These are phyloP conservation scores for Fusarium sp. DNA, from an alignment of 2,329 filamentous ascomycete genomes.

Conservation along the genomic window DNA sequence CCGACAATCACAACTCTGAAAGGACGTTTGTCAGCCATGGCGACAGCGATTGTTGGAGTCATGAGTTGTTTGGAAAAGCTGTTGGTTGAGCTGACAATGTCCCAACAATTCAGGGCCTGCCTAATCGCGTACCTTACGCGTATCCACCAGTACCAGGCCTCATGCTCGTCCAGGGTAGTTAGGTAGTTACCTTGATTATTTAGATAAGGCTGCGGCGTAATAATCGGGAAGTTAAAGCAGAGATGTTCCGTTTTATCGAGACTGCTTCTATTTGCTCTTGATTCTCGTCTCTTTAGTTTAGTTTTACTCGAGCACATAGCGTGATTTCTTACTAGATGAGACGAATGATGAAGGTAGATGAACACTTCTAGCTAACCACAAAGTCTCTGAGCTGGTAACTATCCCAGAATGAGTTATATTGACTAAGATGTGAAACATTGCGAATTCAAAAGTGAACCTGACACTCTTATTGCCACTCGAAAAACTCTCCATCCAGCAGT, in stretches of 20 bases:
- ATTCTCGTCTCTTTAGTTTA: rapidly evolving
- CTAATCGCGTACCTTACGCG: not conserved
- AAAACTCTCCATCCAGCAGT: rapidly evolving
- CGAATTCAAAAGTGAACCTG: rapidly evolving
- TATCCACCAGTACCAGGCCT: not conserved
- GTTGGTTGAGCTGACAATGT: not conserved
- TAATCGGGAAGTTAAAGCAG: no score
- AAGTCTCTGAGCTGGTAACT: rapidly evolving
- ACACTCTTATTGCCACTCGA: rapidly evolving
- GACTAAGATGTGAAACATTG: rapidly evolving
- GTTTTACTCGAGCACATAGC: rapidly evolving
- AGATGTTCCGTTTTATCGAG: rapidly evolving
- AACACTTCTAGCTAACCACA: no score
- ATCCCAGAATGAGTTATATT: not conserved
- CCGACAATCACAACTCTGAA: not conserved
- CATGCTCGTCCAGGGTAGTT: not conserved
- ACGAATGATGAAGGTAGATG: no score
- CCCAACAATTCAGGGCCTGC: not conserved
- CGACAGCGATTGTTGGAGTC: no score
- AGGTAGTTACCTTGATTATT: not conserved
- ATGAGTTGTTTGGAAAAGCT: not conserved
- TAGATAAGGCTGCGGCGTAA: not conserved
- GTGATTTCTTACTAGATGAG: no score
- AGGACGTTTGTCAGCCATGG: not conserved
- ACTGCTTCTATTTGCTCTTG: rapidly evolving